phyloP scores from a whole-genome alignment of 495 filamentous ascomycete genomes.

The Hyaloscypha variabilis region DNA sequence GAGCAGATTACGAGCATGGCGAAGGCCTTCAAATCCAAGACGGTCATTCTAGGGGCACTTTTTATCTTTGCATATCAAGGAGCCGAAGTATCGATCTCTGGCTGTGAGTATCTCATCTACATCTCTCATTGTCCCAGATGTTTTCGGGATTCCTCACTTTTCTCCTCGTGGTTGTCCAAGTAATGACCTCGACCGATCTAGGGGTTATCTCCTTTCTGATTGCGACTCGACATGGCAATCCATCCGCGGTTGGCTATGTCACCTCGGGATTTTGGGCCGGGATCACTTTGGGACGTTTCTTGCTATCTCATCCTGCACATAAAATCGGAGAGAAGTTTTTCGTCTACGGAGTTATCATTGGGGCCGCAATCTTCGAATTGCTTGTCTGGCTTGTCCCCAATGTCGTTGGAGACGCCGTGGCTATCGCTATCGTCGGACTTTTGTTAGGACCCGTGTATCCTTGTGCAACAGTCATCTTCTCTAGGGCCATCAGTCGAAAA shows the following conservation, averaged over 20 bases:
- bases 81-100: constrained; percentile 75
- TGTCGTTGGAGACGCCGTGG: constrained; percentile 69
- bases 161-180: too few species aligned
- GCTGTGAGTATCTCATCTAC: too few species aligned
- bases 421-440: constrained; percentile 71
- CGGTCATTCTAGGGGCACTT: constrained; percentile 68
- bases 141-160: too few species aligned
- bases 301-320: constrained; percentile 63
- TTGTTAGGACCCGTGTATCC: constrained; percentile 80
- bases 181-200: too few species aligned
- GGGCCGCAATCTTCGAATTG: constrained; percentile 67
- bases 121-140: too few species aligned
- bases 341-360: constrained; percentile 60
- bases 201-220: constrained; percentile 79
- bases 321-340: constrained; percentile 68
- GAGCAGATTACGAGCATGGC: constrained; percentile 38
- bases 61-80: constrained; percentile 86
- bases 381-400: constrained; percentile 77
- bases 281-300: constrained; percentile 73
- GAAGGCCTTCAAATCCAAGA: constrained; percentile 53
- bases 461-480: constrained; percentile 68
- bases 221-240: constrained; percentile 65
- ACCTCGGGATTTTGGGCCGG: constrained; percentile 84
- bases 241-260: constrained; percentile 73
- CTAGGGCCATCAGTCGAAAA: constrained; percentile 58